Conservation (phyloP, 345 rosid genomes). For the Pistacia integerrima region DNA sequence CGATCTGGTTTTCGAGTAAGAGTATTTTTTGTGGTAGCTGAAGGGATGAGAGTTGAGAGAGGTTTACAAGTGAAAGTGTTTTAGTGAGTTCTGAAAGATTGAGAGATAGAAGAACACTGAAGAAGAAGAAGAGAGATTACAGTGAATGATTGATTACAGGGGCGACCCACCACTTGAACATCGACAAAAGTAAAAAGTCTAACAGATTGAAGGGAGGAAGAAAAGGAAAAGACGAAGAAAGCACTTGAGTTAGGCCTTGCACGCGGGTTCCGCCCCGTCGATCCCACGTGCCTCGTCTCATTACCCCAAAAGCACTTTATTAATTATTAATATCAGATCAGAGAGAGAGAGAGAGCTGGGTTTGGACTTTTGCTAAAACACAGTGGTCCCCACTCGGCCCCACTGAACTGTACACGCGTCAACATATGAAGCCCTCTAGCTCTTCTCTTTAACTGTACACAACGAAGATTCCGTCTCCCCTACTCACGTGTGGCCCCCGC, state of each 20-base stretch:
- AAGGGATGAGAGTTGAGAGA: too few relatives aligned
- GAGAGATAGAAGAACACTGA: too few relatives aligned
- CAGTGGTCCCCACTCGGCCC: conserved; percentile 18
- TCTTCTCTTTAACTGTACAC: neutral
- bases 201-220: too few relatives aligned
- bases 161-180: too few relatives aligned
- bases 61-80: too few relatives aligned
- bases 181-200: too few relatives aligned
- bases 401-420: conserved; percentile 42
- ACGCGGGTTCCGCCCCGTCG: conserved; percentile 23
- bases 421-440: conserved; percentile 9
- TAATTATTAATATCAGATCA: neutral
- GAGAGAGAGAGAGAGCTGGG: neutral
- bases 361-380: conserved; percentile 29
- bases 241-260: conserved; percentile 23
- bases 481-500: conserved; percentile 29
- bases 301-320: conserved; percentile 17
- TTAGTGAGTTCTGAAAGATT: too few relatives aligned
- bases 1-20: too few relatives aligned
- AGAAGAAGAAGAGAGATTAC: too few relatives aligned
- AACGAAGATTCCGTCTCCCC: conserved; percentile 43
- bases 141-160: too few relatives aligned
- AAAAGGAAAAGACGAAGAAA: too few relatives aligned
- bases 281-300: conserved; percentile 33
- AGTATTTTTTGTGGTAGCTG: too few relatives aligned